Evolutionary conservation across 2,329 filamentous ascomycete genomes (phyloP), one percentile per base, ranked within the genome.

Genomic region (Cladosporium sp.): DNA sequence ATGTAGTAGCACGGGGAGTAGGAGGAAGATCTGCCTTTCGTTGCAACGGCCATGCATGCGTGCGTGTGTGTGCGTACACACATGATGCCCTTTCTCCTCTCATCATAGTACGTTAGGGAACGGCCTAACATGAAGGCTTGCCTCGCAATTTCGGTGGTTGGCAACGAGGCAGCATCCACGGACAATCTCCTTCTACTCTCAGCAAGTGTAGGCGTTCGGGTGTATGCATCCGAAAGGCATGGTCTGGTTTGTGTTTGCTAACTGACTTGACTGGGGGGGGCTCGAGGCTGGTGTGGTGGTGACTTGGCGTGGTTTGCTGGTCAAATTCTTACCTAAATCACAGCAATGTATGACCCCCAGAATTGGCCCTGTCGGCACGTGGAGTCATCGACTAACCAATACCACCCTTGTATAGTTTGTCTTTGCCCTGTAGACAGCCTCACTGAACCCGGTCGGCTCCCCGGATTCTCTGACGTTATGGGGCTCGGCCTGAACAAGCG

Each of bases 401-500:
- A 25, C 36, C 25, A 48, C 38, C 33, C 30, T 30, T 19, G 42
- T 30, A 35, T 33, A 20, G 18, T 27, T 13, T 15, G 8, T 16
- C 35, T 3, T 9, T 5, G 9, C 4, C 22, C 22, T 5, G 9
- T 27, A 9, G 9, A 5, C 5, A 9, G 22, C 22, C 22, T 27
- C 9, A 9, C 22, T 27, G 22, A 27, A 9, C 5, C 22, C 29
- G 25, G 36, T 48, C 45, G 45, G 45, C 45, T 47, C 43, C 45
- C 45, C 45, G 18, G 45, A 48, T 48, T 48, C 45, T 48, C 45
- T 48, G 45, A 39, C 35, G 36, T 39, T 25, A 15, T 35, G n/a
- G n/a, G n/a, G n/a, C 7, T 20, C 25, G 32, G 29, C 30, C 8
- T 38, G n/a, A n/a, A n/a, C n/a, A n/a, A n/a, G n/a, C n/a, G n/a